Evolutionary conservation across 2,329 filamentous ascomycete genomes (phyloP), one percentile per base, ranked within the genome.

Genomic region (Fusarium xyrophilum): DNA sequence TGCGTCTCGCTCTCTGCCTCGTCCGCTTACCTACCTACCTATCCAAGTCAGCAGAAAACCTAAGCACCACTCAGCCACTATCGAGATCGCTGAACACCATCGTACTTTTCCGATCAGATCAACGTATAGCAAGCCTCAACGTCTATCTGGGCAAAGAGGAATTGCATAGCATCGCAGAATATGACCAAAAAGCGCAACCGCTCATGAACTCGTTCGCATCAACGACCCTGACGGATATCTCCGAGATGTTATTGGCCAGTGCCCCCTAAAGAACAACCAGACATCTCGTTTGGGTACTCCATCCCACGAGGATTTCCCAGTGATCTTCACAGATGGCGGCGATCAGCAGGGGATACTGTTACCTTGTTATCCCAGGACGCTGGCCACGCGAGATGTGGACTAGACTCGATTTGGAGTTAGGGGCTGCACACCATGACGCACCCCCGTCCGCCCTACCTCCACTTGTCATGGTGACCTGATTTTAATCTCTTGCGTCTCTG

Each of bases 361-460:
- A 72, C 44, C 63, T 55, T 50, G 67, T 38, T 58, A 60, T 59
- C 38, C 61, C 60, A 71, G 66, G 71, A 63, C 70, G 61, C 63
- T 44, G 73, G 60, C 73, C 73, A 75, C 73, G 73, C 73, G 73
- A 75, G 73, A 74, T 73, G 73, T 74, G 73, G 65, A 64, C 73
- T 74, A 74, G 54, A 48, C 69, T 70, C 66, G 73, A 74, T 74
- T 74, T 42, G 69, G 71, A 73, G 67, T 73, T 32, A 58, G 44
- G 56, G 32, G 56, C 50, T 25, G 33, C 52, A 56, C 64, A 23
- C 53, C 57, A 32, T 8, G 10, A n/a, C 43, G 56, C 59, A 21
- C 59, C 51, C 60, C 60, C 59, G 35, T 50, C 61, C 40, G 23
- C 51, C 46, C 55, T 56, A 46, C 53, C 44, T 65, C 69, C 65